Percentiles rank a stretch among this genome's conserved stretches.
phyloP scores from a whole-genome alignment of 2,329 filamentous ascomycete species.

The Myriosclerotinia scirpicola region DNA sequence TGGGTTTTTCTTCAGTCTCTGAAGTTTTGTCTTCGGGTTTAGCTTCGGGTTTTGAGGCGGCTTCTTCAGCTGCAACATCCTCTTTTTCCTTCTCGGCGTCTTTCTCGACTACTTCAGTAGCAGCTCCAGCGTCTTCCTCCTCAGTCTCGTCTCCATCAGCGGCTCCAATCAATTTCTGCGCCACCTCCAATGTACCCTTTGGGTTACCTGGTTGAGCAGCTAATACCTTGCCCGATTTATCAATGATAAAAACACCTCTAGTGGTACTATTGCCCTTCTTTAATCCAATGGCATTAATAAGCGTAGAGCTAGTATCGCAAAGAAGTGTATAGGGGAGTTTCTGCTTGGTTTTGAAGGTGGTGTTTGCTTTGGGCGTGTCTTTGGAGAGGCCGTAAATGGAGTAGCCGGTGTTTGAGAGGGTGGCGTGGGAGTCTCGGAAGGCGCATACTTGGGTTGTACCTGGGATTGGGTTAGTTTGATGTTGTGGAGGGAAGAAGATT shows the following conservation, averaged over 20 bases:
- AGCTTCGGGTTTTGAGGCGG: background rate
- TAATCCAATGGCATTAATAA: slow-evolving; percentile 85
- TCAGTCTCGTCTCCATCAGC: no score
- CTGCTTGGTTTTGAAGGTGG: slow-evolving; percentile 88
- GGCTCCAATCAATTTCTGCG: slow-evolving; percentile 66
- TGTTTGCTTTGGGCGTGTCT: slow-evolving; percentile 89
- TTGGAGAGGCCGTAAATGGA: slow-evolving; percentile 86
- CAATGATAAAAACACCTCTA: slow-evolving; percentile 84
- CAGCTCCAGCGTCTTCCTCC: background rate
- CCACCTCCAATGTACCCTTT: slow-evolving; percentile 72
- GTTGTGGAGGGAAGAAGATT: background rate
- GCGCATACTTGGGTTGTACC: slow-evolving; percentile 91
- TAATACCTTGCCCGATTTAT: slow-evolving; percentile 79
- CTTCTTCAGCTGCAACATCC: background rate
- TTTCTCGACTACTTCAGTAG: background rate
- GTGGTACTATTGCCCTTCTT: slow-evolving; percentile 81
- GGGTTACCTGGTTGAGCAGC: slow-evolving; percentile 74
- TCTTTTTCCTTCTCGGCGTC: background rate
- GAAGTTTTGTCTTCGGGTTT: background rate
- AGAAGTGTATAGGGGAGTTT: slow-evolving; percentile 84
- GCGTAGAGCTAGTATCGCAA: slow-evolving; percentile 71
- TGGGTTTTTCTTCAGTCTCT: background rate
- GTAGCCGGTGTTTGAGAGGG: slow-evolving; percentile 75
- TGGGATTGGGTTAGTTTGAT: slow-evolving; percentile 43
- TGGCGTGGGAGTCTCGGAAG: slow-evolving; percentile 81